Conservation (phyloP, 768 basidiomycete species). For the Trametes cinnabarina region DNA sequence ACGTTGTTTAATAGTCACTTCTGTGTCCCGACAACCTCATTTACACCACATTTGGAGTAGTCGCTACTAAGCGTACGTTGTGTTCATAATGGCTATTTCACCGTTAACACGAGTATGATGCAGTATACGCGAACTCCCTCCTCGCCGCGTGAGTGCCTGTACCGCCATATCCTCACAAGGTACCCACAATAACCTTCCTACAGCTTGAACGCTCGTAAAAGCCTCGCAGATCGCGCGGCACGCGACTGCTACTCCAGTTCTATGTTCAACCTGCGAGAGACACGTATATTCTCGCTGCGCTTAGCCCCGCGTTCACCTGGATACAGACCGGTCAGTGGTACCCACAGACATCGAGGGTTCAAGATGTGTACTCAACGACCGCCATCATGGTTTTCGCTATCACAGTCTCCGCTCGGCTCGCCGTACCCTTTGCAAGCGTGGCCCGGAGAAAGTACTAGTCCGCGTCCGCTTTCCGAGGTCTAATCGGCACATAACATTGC, state of each 20-base stretch:
- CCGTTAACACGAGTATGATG: no score
- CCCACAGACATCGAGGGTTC: neutral
- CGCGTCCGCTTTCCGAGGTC: no score
- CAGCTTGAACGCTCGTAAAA: neutral
- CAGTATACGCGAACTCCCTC: conserved; percentile 9
- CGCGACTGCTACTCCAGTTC: neutral
- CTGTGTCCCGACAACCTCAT: neutral
- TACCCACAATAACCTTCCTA: neutral
- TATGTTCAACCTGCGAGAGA: neutral
- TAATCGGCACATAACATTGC: no score
- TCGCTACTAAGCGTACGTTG: neutral
- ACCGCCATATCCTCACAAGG: no score
- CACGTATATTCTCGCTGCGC: neutral
- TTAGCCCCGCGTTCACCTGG: neutral
- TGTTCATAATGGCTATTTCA: neutral
- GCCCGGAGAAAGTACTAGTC: no score
- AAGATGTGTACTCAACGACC: no score
- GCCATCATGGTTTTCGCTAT: no score
- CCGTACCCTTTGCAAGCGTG: no score
- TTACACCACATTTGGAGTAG: neutral
- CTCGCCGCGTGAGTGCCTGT: conserved; percentile 1
- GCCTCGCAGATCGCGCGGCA: neutral
- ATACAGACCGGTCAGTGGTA: neutral
- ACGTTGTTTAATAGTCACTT: conserved; percentile 5
- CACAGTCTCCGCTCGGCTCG: no score